Evolutionary conservation across 305 asterid genomes (phyloP), one percentile per base, ranked within the genome.

Genomic region (Fraxinus xanthoxyloides): DNA sequence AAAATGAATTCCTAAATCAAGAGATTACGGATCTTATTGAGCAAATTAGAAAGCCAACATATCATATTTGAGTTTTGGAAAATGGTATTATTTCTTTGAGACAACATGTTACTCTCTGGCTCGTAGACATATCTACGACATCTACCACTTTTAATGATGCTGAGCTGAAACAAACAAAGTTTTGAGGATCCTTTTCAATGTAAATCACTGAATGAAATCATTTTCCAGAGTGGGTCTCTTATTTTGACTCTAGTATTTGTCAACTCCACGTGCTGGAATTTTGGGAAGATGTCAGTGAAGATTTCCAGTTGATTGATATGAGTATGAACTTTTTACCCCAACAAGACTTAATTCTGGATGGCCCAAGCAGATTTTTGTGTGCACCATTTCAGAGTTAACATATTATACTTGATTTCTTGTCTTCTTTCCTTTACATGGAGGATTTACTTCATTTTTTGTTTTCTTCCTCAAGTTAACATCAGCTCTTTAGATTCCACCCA

Each of bases 261-360:
- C 97, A 92, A 79, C 97, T 95, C 80, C 83, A 87, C 72, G 98
- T 95, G 84, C 82, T 93, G 89, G 99, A 93, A 89, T 87, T 93
- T 35, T 95, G 94, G 97, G 99, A 95, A 86, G 97, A 93, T 85
- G 94, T 87, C 75, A 86, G 73, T 77, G 92, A 89, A 72, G 90
- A 87, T 81, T 95, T 85, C 84, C 94, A 97, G 10, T 84, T 95
- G 89, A 85, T 95, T 76, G 94, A 95, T 84, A 91, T 95, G 95
- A 94, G 99, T 95, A 93, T 31, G 80, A 75, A 70, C 56, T 77
- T 61, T 79, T 75, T 26, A 9, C 43, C 81, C 72, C 72, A 67
- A 3, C n/a, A 13, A 31, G 46, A 48, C 34, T 24, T 31, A 10
- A 31, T 69, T 28, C 40, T 28, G 23, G 15, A 26, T 0, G 38